These are phyloP conservation scores for Fomitopsis serialis DNA, from an alignment of 768 basidiomycete species.

Conservation along the genomic window DNA sequence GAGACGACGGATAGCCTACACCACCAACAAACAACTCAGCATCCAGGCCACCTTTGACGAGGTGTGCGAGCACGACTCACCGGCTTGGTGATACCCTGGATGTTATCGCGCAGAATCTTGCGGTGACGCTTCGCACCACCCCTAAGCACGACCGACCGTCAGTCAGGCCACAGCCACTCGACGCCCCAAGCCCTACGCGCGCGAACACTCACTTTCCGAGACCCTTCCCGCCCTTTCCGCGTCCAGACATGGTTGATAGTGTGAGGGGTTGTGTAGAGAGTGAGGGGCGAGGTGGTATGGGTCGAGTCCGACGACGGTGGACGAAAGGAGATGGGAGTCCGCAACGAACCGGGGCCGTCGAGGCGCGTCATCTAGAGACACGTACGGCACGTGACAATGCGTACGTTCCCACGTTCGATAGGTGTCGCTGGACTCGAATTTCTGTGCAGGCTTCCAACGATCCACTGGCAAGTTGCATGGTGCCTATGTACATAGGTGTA, in stretches of 20 bases:
- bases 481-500: too few species aligned
- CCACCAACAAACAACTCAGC: conserved; percentile 16
- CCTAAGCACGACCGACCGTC: conserved; percentile 42
- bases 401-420: too few species aligned
- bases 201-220: conserved; percentile 18
- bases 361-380: neutral
- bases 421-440: too few species aligned
- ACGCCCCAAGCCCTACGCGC: conserved; percentile 29
- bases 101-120: conserved; percentile 78
- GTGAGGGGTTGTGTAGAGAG: neutral
- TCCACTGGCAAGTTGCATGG: too few species aligned
- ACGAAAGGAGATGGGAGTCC: neutral
- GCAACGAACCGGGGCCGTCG: neutral
- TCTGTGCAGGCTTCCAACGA: too few species aligned
- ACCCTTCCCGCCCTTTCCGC: conserved; percentile 76
- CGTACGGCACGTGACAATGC: neutral
- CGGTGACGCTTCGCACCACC: conserved; percentile 77
- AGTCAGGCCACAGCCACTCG: neutral
- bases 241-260: conserved; percentile 55
- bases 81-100: conserved; percentile 73
- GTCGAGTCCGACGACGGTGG: neutral
- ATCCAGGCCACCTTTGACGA: too few species aligned
- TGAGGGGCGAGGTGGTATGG: neutral
- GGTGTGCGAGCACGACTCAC: conserved; percentile 14
- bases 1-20: conserved; percentile 42